Conservation (phyloP, 176 grass and related monocot species). For the Eragrostis nindensis region DNA sequence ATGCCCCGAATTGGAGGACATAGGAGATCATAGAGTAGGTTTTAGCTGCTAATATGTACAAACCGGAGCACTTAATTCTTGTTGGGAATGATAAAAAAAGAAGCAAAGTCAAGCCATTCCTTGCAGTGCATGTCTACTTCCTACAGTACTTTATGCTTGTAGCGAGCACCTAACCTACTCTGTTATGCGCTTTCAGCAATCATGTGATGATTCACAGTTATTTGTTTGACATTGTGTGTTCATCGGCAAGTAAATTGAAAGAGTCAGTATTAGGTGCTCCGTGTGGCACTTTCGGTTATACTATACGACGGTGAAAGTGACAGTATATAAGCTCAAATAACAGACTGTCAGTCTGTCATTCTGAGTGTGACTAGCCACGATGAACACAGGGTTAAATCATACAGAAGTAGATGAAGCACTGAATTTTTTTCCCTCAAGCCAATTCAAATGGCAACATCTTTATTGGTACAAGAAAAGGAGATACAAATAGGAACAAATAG, state of each 20-base stretch:
- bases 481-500: constrained; percentile 51
- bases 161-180: constrained; percentile 40
- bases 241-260: constrained; percentile 32
- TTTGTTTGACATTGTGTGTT: constrained; percentile 48
- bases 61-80: not conserved
- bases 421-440: not conserved
- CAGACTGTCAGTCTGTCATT: not conserved
- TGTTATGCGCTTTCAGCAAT: constrained; percentile 9
- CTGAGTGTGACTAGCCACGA: constrained; percentile 3
- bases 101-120: not conserved
- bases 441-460: constrained; percentile 50
- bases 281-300: not conserved
- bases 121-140: constrained; percentile 50
- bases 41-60: not conserved
- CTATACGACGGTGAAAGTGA: not conserved
- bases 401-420: not conserved
- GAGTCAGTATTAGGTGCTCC: constrained; percentile 14
- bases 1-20: not conserved
- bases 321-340: constrained; percentile 17
- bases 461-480: constrained; percentile 44
- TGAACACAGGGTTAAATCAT: not conserved
- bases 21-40: not conserved
- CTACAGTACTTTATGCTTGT: constrained; percentile 26
- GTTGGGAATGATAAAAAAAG: not conserved
- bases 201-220: constrained; percentile 36